Conservation (phyloP, 108 stramenopile genomes). For the Thalassiosira profunda region DNA sequence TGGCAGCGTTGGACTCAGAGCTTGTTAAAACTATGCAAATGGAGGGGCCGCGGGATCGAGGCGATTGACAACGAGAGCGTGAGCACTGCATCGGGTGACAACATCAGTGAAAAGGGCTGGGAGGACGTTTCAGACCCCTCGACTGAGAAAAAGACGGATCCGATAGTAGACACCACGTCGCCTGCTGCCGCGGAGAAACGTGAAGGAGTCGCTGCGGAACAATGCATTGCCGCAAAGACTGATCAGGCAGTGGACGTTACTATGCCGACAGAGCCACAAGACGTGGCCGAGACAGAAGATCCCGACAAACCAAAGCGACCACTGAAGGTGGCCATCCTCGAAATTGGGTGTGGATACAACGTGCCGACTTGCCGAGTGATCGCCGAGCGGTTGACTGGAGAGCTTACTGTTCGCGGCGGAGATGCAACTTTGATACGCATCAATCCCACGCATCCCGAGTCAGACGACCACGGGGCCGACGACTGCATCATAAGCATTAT, state of each 20-base stretch:
- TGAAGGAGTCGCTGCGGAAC: too few species aligned
- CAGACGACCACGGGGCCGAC: conserved; percentile 25
- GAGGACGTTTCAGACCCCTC: background rate
- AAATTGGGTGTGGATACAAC: conserved; percentile 61
- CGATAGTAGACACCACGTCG: too few species aligned
- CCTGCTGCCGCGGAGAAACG: too few species aligned
- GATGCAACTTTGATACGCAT: conserved; percentile 35
- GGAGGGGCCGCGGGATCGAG: background rate
- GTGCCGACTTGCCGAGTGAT: conserved; percentile 53
- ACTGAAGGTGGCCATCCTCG: conserved; percentile 46
- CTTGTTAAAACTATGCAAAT: conserved; percentile 31
- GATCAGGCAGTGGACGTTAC: background rate
- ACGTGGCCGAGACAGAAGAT: background rate
- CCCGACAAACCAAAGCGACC: too few species aligned
- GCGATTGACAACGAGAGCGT: background rate
- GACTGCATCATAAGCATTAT: conserved; percentile 33
- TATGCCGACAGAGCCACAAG: background rate
- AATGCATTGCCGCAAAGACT: too few species aligned
- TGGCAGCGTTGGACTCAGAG: conserved; percentile 40
- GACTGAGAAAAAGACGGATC: too few species aligned
- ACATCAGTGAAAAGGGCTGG: conserved; percentile 6
- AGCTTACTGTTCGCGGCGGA: conserved; percentile 10
- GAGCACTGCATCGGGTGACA: background rate
- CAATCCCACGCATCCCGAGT: conserved; percentile 40
- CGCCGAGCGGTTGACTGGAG: conserved; percentile 9